These are phyloP conservation scores for Tetrastigma voinierianum DNA, from an alignment of 164 flowering plant genomes.

Conservation along the genomic window DNA sequence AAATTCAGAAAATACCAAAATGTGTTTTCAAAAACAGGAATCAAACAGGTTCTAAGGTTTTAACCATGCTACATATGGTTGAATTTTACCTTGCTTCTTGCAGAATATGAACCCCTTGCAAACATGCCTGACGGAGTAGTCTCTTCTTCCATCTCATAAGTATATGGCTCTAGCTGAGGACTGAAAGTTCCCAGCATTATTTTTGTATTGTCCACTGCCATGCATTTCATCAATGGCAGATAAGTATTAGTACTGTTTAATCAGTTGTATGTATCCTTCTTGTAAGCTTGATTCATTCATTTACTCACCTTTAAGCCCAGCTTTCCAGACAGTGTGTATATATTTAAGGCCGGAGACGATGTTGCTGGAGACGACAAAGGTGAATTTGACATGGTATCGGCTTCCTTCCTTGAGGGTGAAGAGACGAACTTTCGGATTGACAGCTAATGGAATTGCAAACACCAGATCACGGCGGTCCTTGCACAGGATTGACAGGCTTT, in stretches of 20 bases:
- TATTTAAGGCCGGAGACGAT: slow-evolving; percentile 56
- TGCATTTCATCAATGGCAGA: not conserved
- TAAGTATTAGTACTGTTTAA: not conserved
- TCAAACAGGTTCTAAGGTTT: too few species aligned
- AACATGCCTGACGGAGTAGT: slow-evolving; percentile 49
- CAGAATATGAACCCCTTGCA: slow-evolving; percentile 53
- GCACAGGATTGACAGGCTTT: slow-evolving; percentile 41
- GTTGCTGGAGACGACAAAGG: slow-evolving; percentile 45
- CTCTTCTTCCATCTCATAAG: slow-evolving; percentile 43
- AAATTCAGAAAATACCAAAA: too few species aligned
- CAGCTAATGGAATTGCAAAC: slow-evolving; percentile 38
- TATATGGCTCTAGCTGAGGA: slow-evolving; percentile 53
- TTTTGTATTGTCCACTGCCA: slow-evolving; percentile 46
- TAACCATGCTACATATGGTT: not conserved
- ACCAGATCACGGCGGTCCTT: slow-evolving; percentile 34
- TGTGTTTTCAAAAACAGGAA: too few species aligned
- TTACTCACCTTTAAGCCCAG: slow-evolving; percentile 43
- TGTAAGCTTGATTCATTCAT: not conserved
- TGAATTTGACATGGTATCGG: slow-evolving; percentile 41
- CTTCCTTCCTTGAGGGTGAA: slow-evolving; percentile 54
- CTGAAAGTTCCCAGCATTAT: slow-evolving; percentile 60
- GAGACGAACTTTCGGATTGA: slow-evolving; percentile 29
- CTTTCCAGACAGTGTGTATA: slow-evolving; percentile 55
- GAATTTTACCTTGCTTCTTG: slow-evolving; percentile 45
- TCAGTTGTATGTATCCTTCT: too few species aligned